Base-by-base conservation (phyloP, 2,329 filamentous ascomycete genomes). In the Cordyceps cicadae region DNA sequence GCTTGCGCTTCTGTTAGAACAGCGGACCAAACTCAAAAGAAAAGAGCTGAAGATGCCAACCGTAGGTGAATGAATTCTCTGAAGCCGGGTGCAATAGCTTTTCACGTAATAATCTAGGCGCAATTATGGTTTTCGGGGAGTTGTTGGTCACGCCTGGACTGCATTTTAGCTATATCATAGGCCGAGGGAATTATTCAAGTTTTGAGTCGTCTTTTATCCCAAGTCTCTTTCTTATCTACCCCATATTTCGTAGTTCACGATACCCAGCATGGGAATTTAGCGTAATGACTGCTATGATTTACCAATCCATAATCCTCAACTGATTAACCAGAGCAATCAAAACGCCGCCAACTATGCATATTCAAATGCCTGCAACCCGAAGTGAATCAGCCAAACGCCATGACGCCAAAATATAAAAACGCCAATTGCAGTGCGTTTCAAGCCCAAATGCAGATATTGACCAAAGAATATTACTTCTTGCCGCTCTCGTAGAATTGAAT, bases 401-500 rank as follows among this genome's bases (percentile, higher is more conserved):
- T n/a, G 39, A 54, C 52, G 12, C 52, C 52, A 54, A 45, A 45
- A 11, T 5, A 21, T 8, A 7, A 45, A 32, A 19, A 24, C 3
- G 2, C n/a, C 9, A 21, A 11, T 32, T 32, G 21, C 17, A 5
- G 9, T 21, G 7, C 26, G 5, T 26, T 37, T 29, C 29, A 29
- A 8, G 6, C 7, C 29, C 37, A 12, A 14, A 21, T 52, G 29
- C 9, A 45, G 1, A 15, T 24, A 3, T 15, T 19, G 15, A 32
- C 14, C 37, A 21, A n/a, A 11, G n/a, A 32, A 5, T 11, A 14
- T 15, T 53, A 59, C 17, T 54, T 59, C 21, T 59, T 59, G 21
- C 41, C 57, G 26, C 69, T 70, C 65, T 78, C 77, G 66, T 82
- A 82, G 29, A 74, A 74, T 56, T 74, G 69, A 57, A 81, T 72